Evolutionary conservation across 805 yeast species (phyloP).

Genomic region (Tetrapisispora fleetii): DNA sequence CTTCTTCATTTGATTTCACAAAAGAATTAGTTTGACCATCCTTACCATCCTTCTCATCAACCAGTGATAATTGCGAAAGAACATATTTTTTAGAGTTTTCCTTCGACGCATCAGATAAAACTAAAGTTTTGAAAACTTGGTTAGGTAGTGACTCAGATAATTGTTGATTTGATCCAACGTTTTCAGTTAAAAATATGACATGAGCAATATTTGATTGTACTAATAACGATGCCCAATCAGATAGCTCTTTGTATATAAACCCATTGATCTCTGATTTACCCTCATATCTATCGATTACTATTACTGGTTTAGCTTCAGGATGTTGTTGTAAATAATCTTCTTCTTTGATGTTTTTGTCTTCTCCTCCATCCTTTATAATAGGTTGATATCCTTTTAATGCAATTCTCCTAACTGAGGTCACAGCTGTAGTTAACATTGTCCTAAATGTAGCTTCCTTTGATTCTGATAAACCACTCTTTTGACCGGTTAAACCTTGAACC

Average conservation of each 20-base stretch:
- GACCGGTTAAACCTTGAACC: constrained; percentile 87
- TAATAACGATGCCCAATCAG: constrained; percentile 82
- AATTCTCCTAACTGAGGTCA: constrained; percentile 64
- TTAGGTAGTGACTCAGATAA: constrained; percentile 71
- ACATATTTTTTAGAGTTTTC: constrained; percentile 65
- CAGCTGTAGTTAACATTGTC: constrained; percentile 63
- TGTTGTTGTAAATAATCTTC: constrained; percentile 78
- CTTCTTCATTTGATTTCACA: constrained; percentile 17
- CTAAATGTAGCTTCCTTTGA: constrained; percentile 72
- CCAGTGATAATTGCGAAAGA: constrained; percentile 36
- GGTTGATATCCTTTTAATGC: constrained; percentile 39
- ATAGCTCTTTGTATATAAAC: constrained; percentile 59
- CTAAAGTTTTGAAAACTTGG: constrained; percentile 68
- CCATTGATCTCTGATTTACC: constrained; percentile 51
- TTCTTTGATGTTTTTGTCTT: constrained; percentile 41
- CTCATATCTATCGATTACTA: constrained; percentile 68
- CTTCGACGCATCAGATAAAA: constrained; percentile 72
- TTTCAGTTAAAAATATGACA: constrained; percentile 80
- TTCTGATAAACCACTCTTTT: constrained; percentile 82
- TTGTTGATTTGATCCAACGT: constrained; percentile 62
- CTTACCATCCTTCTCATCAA: constrained; percentile 8
- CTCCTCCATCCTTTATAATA: constrained; percentile 24
- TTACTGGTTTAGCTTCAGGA: constrained; percentile 77
- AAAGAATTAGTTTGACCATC: neutral
- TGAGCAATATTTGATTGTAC: constrained; percentile 76